Evolutionary conservation across 768 basidiomycete species (phyloP), one percentile per base, ranked within the genome.

Genomic region (Xerocomus brunneocitrinus): DNA sequence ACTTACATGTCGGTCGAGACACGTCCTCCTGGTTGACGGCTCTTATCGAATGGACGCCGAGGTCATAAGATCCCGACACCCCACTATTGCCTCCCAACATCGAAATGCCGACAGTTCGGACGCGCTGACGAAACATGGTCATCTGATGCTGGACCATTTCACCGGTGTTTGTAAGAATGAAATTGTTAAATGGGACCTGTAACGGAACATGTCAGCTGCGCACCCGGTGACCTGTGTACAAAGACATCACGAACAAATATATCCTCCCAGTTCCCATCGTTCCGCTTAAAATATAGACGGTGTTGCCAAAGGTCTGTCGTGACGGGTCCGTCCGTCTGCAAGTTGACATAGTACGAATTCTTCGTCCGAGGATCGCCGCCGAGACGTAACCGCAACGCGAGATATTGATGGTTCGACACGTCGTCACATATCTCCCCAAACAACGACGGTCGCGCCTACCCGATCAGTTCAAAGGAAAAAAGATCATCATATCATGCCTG

Each of bases 261-360:
- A 62, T 91, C 85, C 66, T 93, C 87, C 92, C 92, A 95, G 4
- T 75, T 72, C 25, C 81, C 79, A 53, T 85, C 79, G 27, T 75
- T 72, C 50, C 80, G 78, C 47, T 78, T 74, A 66, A 94, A 89
- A 70, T 81, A 90, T n/a, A 98, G 75, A 32, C 91, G 80, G 60
- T 98, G 94, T 65, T 97, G 95, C 86, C 90, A 98, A n/a, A 98
- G 74, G 66, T 95, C 92, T 35, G 84, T 87, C 47, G 83, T 79
- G 46, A 89, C 76, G 41, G 82, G 78, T 1, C 89, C 88, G 48
- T 92, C 88, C 3, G 93, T 95, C 68, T 97, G 94, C 43, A 98
- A 73, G 71, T 98, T 98, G 45, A 92, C 87, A 60, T 88, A 95
- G 76, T 93, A 98, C n/a, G 89, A 85, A 59, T 82, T 83, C 57